Conservation (phyloP, 805 yeast genomes). For the Yamadazyma ubonensis region DNA sequence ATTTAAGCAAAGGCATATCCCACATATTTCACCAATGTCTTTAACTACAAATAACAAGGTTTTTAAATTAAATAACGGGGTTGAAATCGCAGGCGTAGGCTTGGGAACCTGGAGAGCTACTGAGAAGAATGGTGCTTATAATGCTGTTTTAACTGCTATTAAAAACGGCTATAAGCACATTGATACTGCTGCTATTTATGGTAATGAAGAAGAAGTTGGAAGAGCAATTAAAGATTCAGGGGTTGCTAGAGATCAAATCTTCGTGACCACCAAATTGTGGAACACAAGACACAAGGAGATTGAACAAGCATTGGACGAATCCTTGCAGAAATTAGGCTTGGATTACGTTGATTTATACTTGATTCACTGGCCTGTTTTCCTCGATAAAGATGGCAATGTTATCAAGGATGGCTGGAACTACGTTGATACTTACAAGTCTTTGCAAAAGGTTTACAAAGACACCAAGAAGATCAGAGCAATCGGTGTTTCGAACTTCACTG, state of each 20-base stretch:
- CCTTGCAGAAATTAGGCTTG: constrained; percentile 61
- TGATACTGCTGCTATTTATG: constrained; percentile 71
- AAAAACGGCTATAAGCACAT: constrained; percentile 72
- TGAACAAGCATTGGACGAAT: constrained; percentile 51
- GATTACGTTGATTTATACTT: constrained; percentile 79
- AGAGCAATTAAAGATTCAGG: constrained; percentile 54
- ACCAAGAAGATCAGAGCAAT: constrained; percentile 28
- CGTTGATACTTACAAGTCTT: constrained; percentile 44
- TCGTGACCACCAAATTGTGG: constrained; percentile 73
- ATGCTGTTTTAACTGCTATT: constrained; percentile 60
- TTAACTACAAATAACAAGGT: constrained; percentile 7
- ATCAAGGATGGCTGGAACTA: constrained; percentile 25
- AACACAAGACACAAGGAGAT: constrained; percentile 52
- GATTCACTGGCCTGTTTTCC: constrained; percentile 73
- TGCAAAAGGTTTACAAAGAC: constrained; percentile 52
- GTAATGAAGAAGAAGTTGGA: constrained; percentile 67
- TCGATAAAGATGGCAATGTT: constrained; percentile 23
- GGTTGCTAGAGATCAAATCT: constrained; percentile 62
- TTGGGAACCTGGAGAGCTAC: constrained; percentile 73
- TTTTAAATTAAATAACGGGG: constrained; percentile 59
- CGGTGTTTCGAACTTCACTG: constrained; percentile 39
- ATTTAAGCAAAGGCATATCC: too few species aligned
- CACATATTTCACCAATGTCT: too few species aligned
- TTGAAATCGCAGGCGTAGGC: constrained; percentile 62
- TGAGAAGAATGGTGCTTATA: constrained; percentile 48